Evolutionary conservation across 176 grass and related monocot species (phyloP).

Genomic region (Ensete ventricosum): DNA sequence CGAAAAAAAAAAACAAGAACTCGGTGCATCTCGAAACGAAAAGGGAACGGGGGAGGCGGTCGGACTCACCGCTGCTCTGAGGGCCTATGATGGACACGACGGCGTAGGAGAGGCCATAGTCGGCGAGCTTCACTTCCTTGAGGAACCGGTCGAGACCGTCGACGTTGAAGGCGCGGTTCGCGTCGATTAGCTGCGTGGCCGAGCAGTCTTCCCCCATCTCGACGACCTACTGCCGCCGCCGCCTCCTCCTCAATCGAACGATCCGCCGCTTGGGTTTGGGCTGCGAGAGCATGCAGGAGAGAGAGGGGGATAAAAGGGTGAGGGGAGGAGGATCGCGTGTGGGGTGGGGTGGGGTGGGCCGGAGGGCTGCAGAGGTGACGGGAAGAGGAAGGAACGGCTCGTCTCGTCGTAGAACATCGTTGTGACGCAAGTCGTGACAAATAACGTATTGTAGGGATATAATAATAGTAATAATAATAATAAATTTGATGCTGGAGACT

Average conservation of each 20-base stretch:
- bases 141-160: constrained; percentile 46
- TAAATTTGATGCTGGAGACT: too few relatives aligned
- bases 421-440: too few relatives aligned
- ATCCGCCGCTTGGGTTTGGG: too few relatives aligned
- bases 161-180: constrained; percentile 51
- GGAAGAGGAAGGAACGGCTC: background rate
- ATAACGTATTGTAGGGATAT: too few relatives aligned
- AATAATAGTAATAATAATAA: too few relatives aligned
- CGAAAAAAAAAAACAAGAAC: too few relatives aligned
- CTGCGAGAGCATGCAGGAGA: too few relatives aligned
- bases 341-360: too few relatives aligned
- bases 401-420: too few relatives aligned
- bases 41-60: background rate
- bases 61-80: constrained; percentile 66
- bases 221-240: background rate
- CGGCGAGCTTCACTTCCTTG: constrained; percentile 28
- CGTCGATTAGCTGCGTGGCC: constrained; percentile 59
- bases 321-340: background rate
- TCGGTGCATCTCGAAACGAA: background rate
- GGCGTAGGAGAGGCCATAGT: constrained; percentile 67
- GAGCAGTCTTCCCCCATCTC: constrained; percentile 24
- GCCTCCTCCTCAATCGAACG: too few relatives aligned
- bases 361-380: background rate
- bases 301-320: too few relatives aligned
- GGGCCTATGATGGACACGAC: constrained; percentile 85